Percentiles rank a stretch among this genome's conserved stretches.
Conservation (phyloP, 805 yeast species). For the Sugiyamaella floridensis region DNA sequence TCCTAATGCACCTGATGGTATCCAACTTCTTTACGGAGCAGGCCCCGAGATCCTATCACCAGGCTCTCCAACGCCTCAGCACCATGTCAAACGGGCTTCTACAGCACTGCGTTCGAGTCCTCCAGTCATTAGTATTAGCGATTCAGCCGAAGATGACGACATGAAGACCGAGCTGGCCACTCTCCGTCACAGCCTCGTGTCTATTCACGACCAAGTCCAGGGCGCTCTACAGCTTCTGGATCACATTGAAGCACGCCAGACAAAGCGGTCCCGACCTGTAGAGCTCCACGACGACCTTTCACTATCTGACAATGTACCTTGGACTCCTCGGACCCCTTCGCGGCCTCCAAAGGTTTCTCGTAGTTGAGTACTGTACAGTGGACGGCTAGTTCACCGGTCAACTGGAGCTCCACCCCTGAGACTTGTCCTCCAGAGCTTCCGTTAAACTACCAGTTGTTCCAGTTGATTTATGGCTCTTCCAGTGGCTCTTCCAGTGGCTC, state of each 20-base stretch:
- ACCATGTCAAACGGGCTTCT: neutral
- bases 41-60: conserved; percentile 13
- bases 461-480: too few species aligned
- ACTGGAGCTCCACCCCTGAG: too few species aligned
- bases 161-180: conserved; percentile 80
- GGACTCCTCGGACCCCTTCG: neutral
- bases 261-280: neutral
- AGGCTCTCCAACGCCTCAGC: conserved; percentile 9
- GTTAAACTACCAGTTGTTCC: too few species aligned
- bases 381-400: too few species aligned
- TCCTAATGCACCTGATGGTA: conserved; percentile 6
- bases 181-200: conserved; percentile 83
- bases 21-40: conserved; percentile 3
- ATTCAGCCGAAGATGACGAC: conserved; percentile 36
- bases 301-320: too few species aligned
- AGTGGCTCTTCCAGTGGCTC: too few species aligned
- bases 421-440: too few species aligned
- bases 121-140: neutral
- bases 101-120: neutral
- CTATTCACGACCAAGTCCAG: conserved; percentile 63
- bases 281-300: neutral
- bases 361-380: too few species aligned
- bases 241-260: neutral
- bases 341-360: neutral
- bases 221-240: neutral